phyloP scores from a whole-genome alignment of 352 stramenopile genomes.

The Pythium rhizo-oryzae region DNA sequence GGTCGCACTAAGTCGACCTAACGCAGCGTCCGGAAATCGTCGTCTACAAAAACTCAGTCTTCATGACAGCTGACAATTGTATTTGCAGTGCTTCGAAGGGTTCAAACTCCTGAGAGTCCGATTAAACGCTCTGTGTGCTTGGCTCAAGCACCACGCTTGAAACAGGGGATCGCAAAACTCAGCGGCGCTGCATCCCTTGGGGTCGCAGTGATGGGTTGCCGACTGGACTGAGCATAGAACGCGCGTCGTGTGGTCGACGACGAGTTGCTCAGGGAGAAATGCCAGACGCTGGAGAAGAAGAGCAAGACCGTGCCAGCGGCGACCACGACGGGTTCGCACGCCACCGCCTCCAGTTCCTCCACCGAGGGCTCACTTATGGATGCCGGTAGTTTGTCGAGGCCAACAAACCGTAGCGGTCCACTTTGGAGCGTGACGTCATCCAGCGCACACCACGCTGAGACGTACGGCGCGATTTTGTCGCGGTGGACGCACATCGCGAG shows the following conservation, averaged over 20 bases:
- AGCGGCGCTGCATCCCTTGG: slow-evolving; percentile 43
- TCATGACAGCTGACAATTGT: too few relatives aligned
- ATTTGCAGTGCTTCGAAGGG: too few relatives aligned
- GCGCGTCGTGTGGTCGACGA: slow-evolving; percentile 45
- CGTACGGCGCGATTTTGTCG: slow-evolving; percentile 45
- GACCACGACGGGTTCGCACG: slow-evolving; percentile 36
- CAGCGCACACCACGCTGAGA: slow-evolving; percentile 72
- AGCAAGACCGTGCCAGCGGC: slow-evolving; percentile 54
- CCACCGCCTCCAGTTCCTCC: slow-evolving; percentile 13
- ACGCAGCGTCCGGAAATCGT: too few relatives aligned
- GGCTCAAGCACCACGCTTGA: neutral
- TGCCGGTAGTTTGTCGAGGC: slow-evolving; percentile 14
- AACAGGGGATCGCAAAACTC: slow-evolving; percentile 69
- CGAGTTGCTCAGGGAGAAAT: slow-evolving; percentile 63
- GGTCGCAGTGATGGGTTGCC: slow-evolving; percentile 48
- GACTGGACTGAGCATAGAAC: slow-evolving; percentile 78
- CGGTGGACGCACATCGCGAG: slow-evolving; percentile 73
- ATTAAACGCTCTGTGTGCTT: too few relatives aligned
- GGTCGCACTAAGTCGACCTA: too few relatives aligned
- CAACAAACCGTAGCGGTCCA: slow-evolving; percentile 61
- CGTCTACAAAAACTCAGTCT: too few relatives aligned
- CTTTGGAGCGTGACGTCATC: slow-evolving; percentile 57
- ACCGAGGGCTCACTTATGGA: neutral
- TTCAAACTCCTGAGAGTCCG: too few relatives aligned
- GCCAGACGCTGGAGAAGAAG: slow-evolving; percentile 77